Conservation (phyloP, 208 protist species). For the Blechomonas ayalai region DNA sequence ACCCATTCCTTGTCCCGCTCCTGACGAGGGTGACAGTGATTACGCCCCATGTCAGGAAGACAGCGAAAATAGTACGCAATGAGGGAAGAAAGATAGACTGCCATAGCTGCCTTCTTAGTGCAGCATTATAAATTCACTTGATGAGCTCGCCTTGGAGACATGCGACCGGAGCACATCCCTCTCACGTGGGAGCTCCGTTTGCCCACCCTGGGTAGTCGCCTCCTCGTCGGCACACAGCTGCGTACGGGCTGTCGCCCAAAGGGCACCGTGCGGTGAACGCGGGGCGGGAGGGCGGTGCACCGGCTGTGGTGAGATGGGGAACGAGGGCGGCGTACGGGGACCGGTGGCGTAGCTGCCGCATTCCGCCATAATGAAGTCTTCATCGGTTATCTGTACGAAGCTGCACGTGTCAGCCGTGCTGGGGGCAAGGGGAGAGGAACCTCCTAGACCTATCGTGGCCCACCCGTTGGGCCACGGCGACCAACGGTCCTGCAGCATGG, state of each 20-base stretch:
- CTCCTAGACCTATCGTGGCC: background rate
- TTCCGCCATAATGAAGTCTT: slow-evolving; percentile 9
- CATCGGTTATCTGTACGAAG: slow-evolving; percentile 16
- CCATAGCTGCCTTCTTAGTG: too few relatives aligned
- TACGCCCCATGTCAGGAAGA: too few relatives aligned
- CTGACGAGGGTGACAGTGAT: too few relatives aligned
- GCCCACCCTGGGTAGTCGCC: too few relatives aligned
- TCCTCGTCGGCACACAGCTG: too few relatives aligned
- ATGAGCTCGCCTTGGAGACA: too few relatives aligned
- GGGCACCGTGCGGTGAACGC: background rate
- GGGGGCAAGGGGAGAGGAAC: background rate
- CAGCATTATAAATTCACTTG: too few relatives aligned
- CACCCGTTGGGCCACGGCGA: background rate
- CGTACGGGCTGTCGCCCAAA: background rate
- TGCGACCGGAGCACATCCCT: too few relatives aligned
- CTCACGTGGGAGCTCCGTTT: too few relatives aligned
- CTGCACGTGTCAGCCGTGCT: slow-evolving; percentile 6
- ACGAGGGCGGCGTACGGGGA: background rate
- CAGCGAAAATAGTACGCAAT: too few relatives aligned
- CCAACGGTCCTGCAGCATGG: background rate
- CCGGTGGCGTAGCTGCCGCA: background rate
- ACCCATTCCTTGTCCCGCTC: too few relatives aligned
- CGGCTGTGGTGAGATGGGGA: background rate
- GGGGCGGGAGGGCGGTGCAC: slow-evolving; percentile 3
- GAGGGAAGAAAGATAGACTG: too few relatives aligned